Base-by-base conservation (phyloP, 768 basidiomycete genomes). In the Kwoniella pini region DNA sequence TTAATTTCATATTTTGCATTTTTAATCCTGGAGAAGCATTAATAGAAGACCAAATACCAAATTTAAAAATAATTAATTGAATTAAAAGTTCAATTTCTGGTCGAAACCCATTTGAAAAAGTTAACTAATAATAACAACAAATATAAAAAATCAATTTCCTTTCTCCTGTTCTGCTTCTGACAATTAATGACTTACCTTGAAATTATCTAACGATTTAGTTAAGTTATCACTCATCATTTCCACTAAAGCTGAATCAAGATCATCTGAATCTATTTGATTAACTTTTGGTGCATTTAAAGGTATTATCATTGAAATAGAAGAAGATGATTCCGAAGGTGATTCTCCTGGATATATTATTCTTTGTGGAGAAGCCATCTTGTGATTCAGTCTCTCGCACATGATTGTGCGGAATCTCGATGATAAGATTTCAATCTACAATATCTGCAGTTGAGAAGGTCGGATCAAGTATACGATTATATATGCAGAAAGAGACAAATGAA, bases 181-280 rank as follows among this genome's bases (percentile, higher is more conserved):
- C n/a, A n/a, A n/a, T 36, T 6, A 15, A 19, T 6, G 7, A 78
- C 86, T 63, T 78, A 91, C 91, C 66, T 84, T 84, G 50, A 90
- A 80, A 13, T 86, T 79, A 24, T 83, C 82, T 21, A 95, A 78
- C 1, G 92, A 86, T 60, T 84, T 88, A 63, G 82, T 81, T 48
- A 97, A 77, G n/a, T 92, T 93, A 54, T 89, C 89, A 70, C 85
- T 86, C 30, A 98, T 82, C 61, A 96, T 80, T 27, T 86, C 83
- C 30, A 88, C 85, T 17, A 98, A 84, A 64, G 96, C 92, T 66
- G 87, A 85, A 80, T 98, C 95, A 48, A 97, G 83, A 22, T 94
- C 82, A 68, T 91, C 88, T 2, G 94, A 86, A 77, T 98, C 95
- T 54, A 97, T 85, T 77, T 95, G 90, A 7, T 89, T 88, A 48